phyloP scores from a whole-genome alignment of 805 yeast genomes.

The Hemisphaericaspora nanyangensis region DNA sequence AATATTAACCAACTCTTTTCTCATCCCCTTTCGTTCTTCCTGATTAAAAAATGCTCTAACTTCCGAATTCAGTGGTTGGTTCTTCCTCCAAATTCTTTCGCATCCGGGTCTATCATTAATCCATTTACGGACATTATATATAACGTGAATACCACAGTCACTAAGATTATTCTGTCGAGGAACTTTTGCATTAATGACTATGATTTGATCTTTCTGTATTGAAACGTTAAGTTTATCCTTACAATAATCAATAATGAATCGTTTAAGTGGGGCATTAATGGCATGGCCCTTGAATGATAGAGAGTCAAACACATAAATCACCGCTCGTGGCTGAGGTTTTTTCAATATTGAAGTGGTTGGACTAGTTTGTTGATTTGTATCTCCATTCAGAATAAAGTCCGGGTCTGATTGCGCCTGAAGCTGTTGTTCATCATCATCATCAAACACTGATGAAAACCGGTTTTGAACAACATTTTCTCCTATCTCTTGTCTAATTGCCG shows the following conservation, averaged over 20 bases:
- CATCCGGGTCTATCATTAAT: constrained; percentile 47
- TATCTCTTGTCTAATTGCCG: constrained; percentile 5
- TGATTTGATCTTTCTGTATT: constrained; percentile 45
- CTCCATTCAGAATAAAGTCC: too few relatives aligned
- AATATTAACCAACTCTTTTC: constrained; percentile 22
- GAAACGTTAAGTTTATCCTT: constrained; percentile 52
- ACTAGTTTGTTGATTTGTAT: neutral
- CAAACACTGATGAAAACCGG: neutral
- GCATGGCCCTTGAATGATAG: constrained; percentile 55
- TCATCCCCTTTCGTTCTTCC: constrained; percentile 25
- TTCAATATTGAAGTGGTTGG: neutral
- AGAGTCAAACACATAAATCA: constrained; percentile 72
- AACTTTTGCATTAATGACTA: constrained; percentile 49
- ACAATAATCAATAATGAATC: constrained; percentile 66
- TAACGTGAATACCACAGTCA: constrained; percentile 93
- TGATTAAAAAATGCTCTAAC: constrained; percentile 19
- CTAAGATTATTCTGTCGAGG: constrained; percentile 86
- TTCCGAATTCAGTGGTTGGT: neutral
- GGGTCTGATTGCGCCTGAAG: neutral
- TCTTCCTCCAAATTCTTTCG: constrained; percentile 43
- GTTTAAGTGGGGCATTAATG: constrained; percentile 49
- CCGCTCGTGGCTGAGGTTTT: constrained; percentile 14
- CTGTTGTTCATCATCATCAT: neutral
- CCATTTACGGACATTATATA: constrained; percentile 65
- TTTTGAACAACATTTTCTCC: neutral